Evolutionary conservation across 2,329 filamentous ascomycete species (phyloP), one percentile per base, ranked within the genome.

Genomic region (Xylariaceae sp.): DNA sequence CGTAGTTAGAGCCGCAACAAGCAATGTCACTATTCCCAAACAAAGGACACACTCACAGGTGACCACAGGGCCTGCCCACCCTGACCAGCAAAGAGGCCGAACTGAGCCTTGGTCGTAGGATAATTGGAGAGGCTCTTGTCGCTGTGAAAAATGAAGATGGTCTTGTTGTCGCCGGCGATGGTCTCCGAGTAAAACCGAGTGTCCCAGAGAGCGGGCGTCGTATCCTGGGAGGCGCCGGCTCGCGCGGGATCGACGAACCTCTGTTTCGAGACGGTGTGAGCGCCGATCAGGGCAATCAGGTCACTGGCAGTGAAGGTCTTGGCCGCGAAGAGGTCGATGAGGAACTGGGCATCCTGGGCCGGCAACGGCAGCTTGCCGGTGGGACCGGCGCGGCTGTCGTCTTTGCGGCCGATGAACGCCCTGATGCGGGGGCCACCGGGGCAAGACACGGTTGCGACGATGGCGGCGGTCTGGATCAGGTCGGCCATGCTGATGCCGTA

Each of bases 241-340:
- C 73, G 68, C 5, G 61, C 44, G 0, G 70, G 55, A 60, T 81
- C 74, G 50, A 78, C 74, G 57, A 77, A 77, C 51, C 72, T 74
- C 61, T 84, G 81, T 59, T 73, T 75, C 7, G 78, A 75, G 7
- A 76, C 72, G 2, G 77, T 77, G 66, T 85, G 82, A 0, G 82
- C 81, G 50, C 83, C 82, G 2, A 85, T 63, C 1, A 85, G 76
- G 1, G 82, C 81, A 2, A 80, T 77, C 2, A 85, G 74, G 50
- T 82, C 81, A 23, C 70, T 68, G 1, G 79, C 68, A 7, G 69
- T 70, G 69, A 84, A 79, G 2, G 80, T 80, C 69, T 84, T 83
- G 58, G 74, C 74, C 26, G 64, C 56, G 66, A 83, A 84, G 7
- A 81, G 71, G 2, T 70, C 60, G 52, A 82, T 73, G 41, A 83